Percentiles rank a stretch among this genome's conserved stretches.
Conservation (phyloP, 225 moss, liverwort and hornwort genomes). For the Neckera pumila region DNA sequence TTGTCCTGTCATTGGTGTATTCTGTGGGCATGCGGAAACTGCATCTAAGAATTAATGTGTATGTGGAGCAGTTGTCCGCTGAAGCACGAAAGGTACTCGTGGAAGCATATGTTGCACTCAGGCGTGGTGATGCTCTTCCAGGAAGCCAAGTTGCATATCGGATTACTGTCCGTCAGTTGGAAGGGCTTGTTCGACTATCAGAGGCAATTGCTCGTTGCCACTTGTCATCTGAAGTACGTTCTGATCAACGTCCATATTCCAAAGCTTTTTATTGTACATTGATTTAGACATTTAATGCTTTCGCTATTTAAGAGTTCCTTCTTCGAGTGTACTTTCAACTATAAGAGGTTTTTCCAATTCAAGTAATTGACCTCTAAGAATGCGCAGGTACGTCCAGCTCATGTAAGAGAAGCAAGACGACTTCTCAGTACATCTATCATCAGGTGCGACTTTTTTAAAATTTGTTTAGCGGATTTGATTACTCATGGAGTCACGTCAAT, state of each 20-base stretch:
- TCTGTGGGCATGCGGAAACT: neutral
- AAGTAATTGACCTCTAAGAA: neutral
- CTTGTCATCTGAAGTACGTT: conserved; percentile 61
- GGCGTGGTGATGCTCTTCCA: conserved; percentile 84
- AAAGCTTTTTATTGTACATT: neutral
- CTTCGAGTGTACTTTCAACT: neutral
- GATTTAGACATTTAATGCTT: neutral
- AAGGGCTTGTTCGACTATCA: conserved; percentile 86
- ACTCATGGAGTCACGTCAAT: neutral
- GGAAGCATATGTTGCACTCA: conserved; percentile 81
- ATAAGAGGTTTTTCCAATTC: neutral
- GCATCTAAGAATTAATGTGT: neutral
- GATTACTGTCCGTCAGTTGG: conserved; percentile 95
- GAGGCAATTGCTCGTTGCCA: conserved; percentile 87
- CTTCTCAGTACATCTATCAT: conserved; percentile 97
- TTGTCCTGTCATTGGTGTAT: neutral
- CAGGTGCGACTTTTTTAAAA: conserved; percentile 36
- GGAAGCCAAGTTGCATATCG: conserved; percentile 97
- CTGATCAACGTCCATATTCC: neutral
- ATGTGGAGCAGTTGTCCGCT: conserved; percentile 58
- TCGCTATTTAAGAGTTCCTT: neutral
- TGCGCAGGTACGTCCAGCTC: conserved; percentile 74
- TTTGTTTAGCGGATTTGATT: neutral
- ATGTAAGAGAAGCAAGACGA: conserved; percentile 92
- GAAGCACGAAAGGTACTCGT: conserved; percentile 74